Conservation (phyloP, 352 stramenopile genomes). For the Phytophthora agathidicida region DNA sequence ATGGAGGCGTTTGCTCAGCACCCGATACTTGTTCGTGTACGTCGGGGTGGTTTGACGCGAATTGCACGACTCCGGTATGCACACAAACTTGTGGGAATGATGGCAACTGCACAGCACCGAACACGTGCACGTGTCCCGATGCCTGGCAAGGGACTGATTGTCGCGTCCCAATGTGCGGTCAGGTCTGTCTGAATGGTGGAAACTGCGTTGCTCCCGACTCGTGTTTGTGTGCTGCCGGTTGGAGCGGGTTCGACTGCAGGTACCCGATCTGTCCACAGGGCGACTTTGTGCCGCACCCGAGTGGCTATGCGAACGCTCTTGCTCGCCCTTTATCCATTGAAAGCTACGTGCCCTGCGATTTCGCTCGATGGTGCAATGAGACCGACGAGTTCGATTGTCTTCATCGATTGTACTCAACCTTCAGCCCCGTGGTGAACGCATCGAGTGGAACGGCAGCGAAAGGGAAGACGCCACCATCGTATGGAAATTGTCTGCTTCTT, state of each 20-base stretch:
- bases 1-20: constrained; percentile 88
- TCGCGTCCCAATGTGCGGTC: constrained; percentile 89
- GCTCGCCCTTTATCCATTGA: constrained; percentile 67
- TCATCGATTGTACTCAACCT: constrained; percentile 40
- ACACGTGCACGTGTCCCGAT: constrained; percentile 89
- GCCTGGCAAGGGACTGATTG: constrained; percentile 94
- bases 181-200: constrained; percentile 90
- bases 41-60: constrained; percentile 95
- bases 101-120: constrained; percentile 93
- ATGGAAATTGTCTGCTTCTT: constrained; percentile 65
- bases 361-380: constrained; percentile 88
- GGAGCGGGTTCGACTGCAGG: constrained; percentile 93
- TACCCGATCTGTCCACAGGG: constrained; percentile 93
- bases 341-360: constrained; percentile 92
- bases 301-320: constrained; percentile 60
- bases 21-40: constrained; percentile 94
- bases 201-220: constrained; percentile 94
- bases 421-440: constrained; percentile 46
- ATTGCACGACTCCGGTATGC: constrained; percentile 97
- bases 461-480: constrained; percentile 4
- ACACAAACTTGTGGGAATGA: constrained; percentile 96
- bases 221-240: constrained; percentile 93
- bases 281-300: constrained; percentile 90
- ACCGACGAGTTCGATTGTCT: constrained; percentile 95
- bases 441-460: constrained; percentile 39